phyloP scores from a whole-genome alignment of 2,329 filamentous ascomycete genomes.

The Elsinoe necatrix region DNA sequence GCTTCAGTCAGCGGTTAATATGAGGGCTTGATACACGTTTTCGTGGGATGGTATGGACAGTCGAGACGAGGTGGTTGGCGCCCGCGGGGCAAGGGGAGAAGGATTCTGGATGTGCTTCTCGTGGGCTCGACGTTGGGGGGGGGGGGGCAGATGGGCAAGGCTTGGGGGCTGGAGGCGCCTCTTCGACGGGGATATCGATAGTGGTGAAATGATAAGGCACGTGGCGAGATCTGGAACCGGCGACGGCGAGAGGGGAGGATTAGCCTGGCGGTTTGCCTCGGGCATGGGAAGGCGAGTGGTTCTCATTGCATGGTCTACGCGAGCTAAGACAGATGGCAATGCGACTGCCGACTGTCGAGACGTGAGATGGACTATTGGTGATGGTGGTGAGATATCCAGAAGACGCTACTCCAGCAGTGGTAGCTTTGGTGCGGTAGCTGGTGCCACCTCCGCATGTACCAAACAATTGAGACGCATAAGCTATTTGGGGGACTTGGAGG shows the following conservation, averaged over 20 bases:
- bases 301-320: background rate
- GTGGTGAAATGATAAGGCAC: background rate
- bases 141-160: background rate
- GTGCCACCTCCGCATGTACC: slow-evolving; percentile 13
- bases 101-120: background rate
- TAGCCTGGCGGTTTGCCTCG: background rate
- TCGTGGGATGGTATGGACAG: background rate
- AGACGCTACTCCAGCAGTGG: background rate
- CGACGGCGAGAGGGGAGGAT: background rate
- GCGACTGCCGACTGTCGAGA: background rate
- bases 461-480: slow-evolving; percentile 1
- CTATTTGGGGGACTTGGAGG: background rate
- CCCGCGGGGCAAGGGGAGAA: background rate
- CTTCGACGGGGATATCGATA: background rate
- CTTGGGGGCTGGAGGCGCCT: background rate
- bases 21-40: background rate
- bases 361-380: background rate
- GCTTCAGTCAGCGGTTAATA: background rate
- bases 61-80: background rate
- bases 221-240: background rate
- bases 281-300: background rate
- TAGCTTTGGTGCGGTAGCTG: background rate
- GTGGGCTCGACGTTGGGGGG: background rate
- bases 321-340: background rate
- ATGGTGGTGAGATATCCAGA: background rate